phyloP scores from a whole-genome alignment of 2,329 filamentous ascomycete species.

The Epichloe sibirici region DNA sequence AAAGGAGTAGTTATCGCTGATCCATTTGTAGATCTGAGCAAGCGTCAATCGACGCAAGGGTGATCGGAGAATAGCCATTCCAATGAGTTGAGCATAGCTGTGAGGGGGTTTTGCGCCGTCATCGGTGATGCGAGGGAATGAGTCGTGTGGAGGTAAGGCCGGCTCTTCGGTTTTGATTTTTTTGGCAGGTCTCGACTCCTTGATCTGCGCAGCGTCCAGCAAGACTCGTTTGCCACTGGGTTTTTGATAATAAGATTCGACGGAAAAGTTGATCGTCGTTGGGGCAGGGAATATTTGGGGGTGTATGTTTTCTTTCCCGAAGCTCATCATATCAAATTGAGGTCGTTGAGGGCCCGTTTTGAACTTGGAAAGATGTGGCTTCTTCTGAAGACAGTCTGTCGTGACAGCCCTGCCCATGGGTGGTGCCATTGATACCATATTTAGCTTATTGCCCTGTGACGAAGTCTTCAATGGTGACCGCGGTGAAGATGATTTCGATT shows the following conservation, averaged over 20 bases:
- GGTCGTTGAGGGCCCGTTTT: constrained; percentile 45
- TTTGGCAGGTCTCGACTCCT: constrained; percentile 55
- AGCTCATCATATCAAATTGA: constrained; percentile 28
- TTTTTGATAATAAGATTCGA: constrained; percentile 43
- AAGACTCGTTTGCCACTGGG: constrained; percentile 47
- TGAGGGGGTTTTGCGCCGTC: constrained; percentile 81
- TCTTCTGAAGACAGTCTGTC: constrained; percentile 61
- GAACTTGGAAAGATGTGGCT: constrained; percentile 45
- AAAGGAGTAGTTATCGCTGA: constrained; percentile 85
- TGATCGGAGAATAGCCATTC: constrained; percentile 89
- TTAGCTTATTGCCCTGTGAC: constrained; percentile 46
- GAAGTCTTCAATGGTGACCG: constrained; percentile 43
- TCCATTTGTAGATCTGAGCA: constrained; percentile 98
- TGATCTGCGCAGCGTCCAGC: constrained; percentile 61
- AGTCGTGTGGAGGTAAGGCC: constrained; percentile 54
- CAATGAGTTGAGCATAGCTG: constrained; percentile 91
- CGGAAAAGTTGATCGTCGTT: constrained; percentile 33
- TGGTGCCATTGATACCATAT: constrained; percentile 55
- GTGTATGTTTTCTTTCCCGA: constrained; percentile 46
- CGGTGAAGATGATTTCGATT: constrained; percentile 50
- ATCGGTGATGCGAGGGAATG: constrained; percentile 73
- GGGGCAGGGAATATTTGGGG: constrained; percentile 38
- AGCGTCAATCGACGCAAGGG: constrained; percentile 75
- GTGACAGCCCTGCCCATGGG: constrained; percentile 40
- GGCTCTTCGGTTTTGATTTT: constrained; percentile 50